Evolutionary conservation across 495 filamentous ascomycete species (phyloP).

Genomic region (Neurospora sublineolata): DNA sequence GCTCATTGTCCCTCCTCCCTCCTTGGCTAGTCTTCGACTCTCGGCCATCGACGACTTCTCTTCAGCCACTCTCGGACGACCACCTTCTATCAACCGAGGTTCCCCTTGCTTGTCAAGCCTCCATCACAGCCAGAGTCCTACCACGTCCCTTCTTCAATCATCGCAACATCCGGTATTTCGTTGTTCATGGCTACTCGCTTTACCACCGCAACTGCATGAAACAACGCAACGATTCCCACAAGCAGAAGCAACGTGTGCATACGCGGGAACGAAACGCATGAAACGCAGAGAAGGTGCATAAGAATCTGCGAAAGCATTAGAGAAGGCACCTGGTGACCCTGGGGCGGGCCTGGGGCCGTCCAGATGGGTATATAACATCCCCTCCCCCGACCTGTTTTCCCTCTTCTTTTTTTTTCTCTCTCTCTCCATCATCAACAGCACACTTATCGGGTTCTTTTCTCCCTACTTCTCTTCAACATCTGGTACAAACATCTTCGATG

Average conservation of each 20-base stretch:
- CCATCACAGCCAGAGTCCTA: rapidly evolving
- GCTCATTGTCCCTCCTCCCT: neutral
- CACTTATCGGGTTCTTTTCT: neutral
- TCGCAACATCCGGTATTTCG: neutral
- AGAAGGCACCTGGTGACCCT: no score
- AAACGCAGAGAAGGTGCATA: neutral
- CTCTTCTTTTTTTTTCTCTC: neutral
- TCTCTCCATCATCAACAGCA: neutral
- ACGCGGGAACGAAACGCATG: neutral
- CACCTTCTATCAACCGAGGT: neutral
- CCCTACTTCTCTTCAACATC: neutral
- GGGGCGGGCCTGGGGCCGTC: no score
- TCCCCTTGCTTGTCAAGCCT: neutral
- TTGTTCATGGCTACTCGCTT: neutral
- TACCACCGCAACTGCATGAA: neutral
- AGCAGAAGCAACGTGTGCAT: neutral
- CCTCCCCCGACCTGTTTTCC: neutral
- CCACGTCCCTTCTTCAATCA: neutral
- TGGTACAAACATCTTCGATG: neutral
- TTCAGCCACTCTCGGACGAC: neutral
- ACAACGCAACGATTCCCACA: neutral
- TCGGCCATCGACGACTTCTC: neutral
- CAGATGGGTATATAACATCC: neutral
- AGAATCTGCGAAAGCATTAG: no score
- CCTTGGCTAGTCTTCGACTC: neutral